Percentiles rank a stretch among this genome's conserved stretches.
Conservation (phyloP, 306 rosid species). For the Quercus suber region DNA sequence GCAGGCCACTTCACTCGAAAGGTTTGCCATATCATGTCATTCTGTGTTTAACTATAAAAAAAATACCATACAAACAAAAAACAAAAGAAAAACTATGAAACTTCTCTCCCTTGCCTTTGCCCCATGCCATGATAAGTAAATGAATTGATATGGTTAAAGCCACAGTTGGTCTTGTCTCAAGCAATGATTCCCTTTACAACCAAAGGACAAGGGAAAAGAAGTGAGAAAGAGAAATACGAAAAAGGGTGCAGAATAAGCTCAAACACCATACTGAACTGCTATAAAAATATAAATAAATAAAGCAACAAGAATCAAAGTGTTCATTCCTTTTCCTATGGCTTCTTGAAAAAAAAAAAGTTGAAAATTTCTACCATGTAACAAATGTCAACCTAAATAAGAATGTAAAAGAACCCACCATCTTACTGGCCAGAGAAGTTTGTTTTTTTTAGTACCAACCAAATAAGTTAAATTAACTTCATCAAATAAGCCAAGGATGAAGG, state of each 20-base stretch:
- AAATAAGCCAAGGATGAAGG: conserved; percentile 2
- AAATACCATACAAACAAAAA: neutral
- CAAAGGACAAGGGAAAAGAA: neutral
- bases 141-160: neutral
- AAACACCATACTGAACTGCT: neutral
- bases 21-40: neutral
- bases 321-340: neutral
- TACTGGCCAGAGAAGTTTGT: neutral
- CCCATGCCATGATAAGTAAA: neutral
- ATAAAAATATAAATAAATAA: neutral
- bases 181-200: conserved; percentile 2
- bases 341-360: neutral
- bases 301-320: neutral
- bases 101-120: neutral
- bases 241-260: neutral
- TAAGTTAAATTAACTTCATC: neutral
- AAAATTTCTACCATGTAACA: neutral
- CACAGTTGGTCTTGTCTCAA: conserved; percentile 3
- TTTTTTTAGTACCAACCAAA: neutral
- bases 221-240: neutral
- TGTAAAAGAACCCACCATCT: neutral
- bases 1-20: neutral
- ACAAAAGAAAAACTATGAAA: neutral
- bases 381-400: neutral
- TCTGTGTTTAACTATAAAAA: neutral